phyloP scores from a whole-genome alignment of 1,139 yeast species.

The Spencermartinsiella ligniputridi region DNA sequence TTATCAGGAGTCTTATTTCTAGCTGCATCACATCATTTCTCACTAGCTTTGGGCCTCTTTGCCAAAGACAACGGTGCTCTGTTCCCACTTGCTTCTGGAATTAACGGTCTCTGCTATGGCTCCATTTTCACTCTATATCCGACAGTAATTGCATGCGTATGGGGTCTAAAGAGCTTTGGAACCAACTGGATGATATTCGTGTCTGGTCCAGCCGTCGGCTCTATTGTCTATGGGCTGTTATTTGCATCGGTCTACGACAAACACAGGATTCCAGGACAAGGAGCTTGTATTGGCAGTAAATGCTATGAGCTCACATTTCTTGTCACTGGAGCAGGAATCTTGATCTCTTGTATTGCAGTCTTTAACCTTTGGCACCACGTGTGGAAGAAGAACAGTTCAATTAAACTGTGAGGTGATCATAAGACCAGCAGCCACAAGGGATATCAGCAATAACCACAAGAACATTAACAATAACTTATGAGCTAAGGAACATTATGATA shows the following conservation, averaged over 20 bases:
- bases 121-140: slow-evolving; percentile 83
- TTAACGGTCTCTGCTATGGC: slow-evolving; percentile 76
- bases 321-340: slow-evolving; percentile 21
- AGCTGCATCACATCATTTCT: slow-evolving; percentile 26
- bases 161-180: slow-evolving; percentile 91
- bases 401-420: slow-evolving; percentile 11
- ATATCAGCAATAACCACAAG: not conserved
- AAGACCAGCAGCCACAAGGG: not conserved
- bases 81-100: slow-evolving; percentile 38
- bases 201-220: slow-evolving; percentile 87
- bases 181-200: slow-evolving; percentile 91
- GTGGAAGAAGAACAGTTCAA: slow-evolving; percentile 16
- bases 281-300: slow-evolving; percentile 20
- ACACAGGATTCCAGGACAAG: slow-evolving; percentile 11
- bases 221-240: slow-evolving; percentile 62
- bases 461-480: not conserved
- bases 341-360: slow-evolving; percentile 18
- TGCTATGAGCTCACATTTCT: slow-evolving; percentile 26
- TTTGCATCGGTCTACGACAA: slow-evolving; percentile 66
- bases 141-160: slow-evolving; percentile 69
- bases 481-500: not conserved
- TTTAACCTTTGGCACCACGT: slow-evolving; percentile 19
- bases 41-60: slow-evolving; percentile 38
- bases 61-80: slow-evolving; percentile 26
- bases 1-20: slow-evolving; percentile 23